Percentiles rank a stretch among this genome's conserved stretches.
Conservation (phyloP, 1,139 yeast genomes). For the Kodamaea anthophila region DNA sequence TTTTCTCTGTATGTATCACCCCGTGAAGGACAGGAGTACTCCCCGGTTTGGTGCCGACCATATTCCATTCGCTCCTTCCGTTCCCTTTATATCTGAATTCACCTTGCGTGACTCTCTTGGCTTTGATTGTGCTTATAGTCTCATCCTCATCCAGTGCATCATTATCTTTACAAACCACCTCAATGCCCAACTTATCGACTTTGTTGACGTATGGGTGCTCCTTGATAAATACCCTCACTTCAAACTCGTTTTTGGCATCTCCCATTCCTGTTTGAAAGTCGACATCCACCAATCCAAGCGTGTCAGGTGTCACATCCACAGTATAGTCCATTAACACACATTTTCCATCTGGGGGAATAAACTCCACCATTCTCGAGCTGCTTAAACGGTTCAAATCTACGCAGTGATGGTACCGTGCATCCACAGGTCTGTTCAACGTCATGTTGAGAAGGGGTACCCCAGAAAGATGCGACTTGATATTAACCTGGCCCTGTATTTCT, state of each 20-base stretch:
- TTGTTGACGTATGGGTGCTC: slow-evolving; percentile 44
- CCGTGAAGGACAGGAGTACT: slow-evolving; percentile 69
- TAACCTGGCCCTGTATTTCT: slow-evolving; percentile 57
- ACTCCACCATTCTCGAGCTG: no score
- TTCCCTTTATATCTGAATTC: slow-evolving; percentile 53
- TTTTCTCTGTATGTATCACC: slow-evolving; percentile 13
- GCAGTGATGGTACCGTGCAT: slow-evolving; percentile 58
- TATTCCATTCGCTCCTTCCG: slow-evolving; percentile 66
- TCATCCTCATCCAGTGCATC: slow-evolving; percentile 9
- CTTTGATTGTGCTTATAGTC: slow-evolving; percentile 31
- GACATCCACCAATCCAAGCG: slow-evolving; percentile 53
- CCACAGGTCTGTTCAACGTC: slow-evolving; percentile 39
- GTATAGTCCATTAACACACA: slow-evolving; percentile 60
- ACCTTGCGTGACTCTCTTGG: slow-evolving; percentile 63
- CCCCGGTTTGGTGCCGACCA: slow-evolving; percentile 58
- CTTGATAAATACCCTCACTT: slow-evolving; percentile 53
- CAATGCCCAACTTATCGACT: slow-evolving; percentile 53
- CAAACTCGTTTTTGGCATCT: slow-evolving; percentile 61
- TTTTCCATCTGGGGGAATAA: slow-evolving; percentile 87
- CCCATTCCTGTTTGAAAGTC: slow-evolving; percentile 64
- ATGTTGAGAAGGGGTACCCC: slow-evolving; percentile 73
- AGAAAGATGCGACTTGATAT: slow-evolving; percentile 60
- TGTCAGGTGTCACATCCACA: slow-evolving; percentile 39
- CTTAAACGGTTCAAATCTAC: slow-evolving; percentile 52
- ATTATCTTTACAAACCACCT: slow-evolving; percentile 30